Evolutionary conservation across 345 rosid genomes (phyloP).

Genomic region (Noccaea caerulescens): DNA sequence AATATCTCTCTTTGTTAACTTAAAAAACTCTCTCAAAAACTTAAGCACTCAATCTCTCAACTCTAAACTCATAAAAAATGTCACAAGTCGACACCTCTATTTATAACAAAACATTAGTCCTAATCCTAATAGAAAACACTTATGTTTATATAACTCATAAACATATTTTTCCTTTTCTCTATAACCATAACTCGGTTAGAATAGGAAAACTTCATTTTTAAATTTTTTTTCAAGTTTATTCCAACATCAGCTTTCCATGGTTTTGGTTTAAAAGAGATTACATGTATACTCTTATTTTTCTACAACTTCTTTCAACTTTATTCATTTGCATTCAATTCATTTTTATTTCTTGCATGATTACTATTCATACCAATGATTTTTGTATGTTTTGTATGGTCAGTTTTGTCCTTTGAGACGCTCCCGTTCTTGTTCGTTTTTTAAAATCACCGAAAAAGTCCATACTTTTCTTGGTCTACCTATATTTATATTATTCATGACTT

Average conservation of each 20-base stretch:
- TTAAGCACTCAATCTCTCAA: no score
- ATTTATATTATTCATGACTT: conserved; percentile 27
- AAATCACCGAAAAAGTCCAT: conserved; percentile 31
- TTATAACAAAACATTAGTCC: no score
- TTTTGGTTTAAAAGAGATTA: not conserved
- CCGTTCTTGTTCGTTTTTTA: conserved; percentile 22
- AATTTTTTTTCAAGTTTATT: no score
- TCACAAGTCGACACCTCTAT: no score
- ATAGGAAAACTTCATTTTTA: no score
- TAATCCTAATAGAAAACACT: no score
- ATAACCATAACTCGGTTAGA: no score
- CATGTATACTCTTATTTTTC: not conserved
- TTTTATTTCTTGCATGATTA: not conserved
- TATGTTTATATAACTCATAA: no score
- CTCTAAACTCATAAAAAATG: no score
- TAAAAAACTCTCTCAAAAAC: no score
- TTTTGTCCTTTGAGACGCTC: conserved; percentile 21
- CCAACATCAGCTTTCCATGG: not conserved
- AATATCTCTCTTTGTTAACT: no score
- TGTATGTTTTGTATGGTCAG: conserved; percentile 24
- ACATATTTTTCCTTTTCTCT: no score
- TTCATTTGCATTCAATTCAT: not conserved
- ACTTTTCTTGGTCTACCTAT: conserved; percentile 25
- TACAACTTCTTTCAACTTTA: not conserved
- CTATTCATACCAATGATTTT: conserved; percentile 23